Evolutionary conservation across 768 basidiomycete genomes (phyloP).

Genomic region (Suillus americanus): DNA sequence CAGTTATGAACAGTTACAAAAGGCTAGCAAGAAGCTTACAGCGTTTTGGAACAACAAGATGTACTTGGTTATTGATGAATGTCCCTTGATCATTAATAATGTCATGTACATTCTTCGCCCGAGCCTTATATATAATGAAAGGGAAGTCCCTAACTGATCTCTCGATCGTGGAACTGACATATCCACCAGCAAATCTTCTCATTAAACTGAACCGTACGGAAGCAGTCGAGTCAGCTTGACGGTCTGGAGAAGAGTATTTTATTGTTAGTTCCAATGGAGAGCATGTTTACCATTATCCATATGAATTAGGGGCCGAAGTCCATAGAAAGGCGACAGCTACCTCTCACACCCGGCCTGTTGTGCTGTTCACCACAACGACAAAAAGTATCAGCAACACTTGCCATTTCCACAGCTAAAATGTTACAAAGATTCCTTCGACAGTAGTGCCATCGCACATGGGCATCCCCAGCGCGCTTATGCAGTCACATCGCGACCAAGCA

Average conservation of each 20-base stretch:
- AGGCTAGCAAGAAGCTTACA: no score
- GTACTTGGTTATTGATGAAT: no score
- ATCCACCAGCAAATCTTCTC: no score
- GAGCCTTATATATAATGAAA: no score
- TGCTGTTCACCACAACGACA: neutral
- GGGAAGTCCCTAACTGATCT: no score
- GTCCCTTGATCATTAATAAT: no score
- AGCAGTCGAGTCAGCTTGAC: conserved; percentile 17
- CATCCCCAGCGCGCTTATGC: conserved; percentile 7
- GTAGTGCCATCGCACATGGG: conserved; percentile 4
- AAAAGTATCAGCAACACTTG: neutral
- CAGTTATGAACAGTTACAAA: no score
- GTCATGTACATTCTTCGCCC: no score
- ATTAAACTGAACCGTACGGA: neutral
- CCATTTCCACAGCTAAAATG: neutral
- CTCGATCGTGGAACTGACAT: no score
- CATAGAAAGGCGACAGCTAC: no score
- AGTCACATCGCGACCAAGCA: conserved; percentile 15
- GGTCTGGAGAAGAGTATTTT: conserved; percentile 30
- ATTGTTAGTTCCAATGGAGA: conserved; percentile 28
- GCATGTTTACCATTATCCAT: conserved; percentile 15
- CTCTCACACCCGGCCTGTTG: conserved; percentile 11
- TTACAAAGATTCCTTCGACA: neutral
- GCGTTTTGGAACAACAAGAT: no score
- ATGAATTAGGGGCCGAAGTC: no score